phyloP scores from a whole-genome alignment of 331 rosid species.

The Rhamnella rubrinervis region DNA sequence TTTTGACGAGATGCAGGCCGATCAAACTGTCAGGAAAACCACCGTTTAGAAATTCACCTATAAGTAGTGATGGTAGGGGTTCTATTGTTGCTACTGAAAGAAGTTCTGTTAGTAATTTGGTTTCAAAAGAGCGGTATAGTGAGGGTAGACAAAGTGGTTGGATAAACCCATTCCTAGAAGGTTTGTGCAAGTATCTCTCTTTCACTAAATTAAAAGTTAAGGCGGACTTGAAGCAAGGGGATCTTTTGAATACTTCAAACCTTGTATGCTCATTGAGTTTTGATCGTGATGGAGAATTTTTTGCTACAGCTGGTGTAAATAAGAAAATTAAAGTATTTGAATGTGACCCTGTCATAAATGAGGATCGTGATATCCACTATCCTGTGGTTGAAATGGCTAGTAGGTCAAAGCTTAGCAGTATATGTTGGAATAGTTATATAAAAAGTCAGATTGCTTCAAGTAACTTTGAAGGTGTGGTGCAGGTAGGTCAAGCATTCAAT shows the following conservation, averaged over 20 bases:
- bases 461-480: conserved; percentile 95
- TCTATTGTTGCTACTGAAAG: conserved; percentile 60
- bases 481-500: conserved; percentile 49
- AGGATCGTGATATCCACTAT: conserved; percentile 91
- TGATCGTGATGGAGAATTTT: conserved; percentile 93
- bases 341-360: conserved; percentile 67
- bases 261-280: conserved; percentile 86
- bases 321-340: conserved; percentile 93
- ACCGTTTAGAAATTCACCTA: conserved; percentile 45
- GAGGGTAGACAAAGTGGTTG: conserved; percentile 69
- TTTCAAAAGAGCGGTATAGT: conserved; percentile 49
- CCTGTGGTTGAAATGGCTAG: conserved; percentile 93
- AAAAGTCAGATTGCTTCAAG: conserved; percentile 99
- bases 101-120: conserved; percentile 62
- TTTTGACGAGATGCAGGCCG: conserved; percentile 72
- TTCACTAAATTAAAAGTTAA: conserved; percentile 75
- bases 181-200: conserved; percentile 93
- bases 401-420: conserved; percentile 84
- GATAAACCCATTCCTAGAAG: conserved; percentile 95
- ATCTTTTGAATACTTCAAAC: conserved; percentile 91
- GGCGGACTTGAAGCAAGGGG: conserved; percentile 98
- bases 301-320: conserved; percentile 95
- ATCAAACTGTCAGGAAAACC: conserved; percentile 47
- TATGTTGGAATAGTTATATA: conserved; percentile 95
- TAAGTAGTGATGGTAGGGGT: conserved; percentile 68